A percentile compares a stretch with the other conserved stretches of the same genome.
phyloP scores from a whole-genome alignment of 257 asterid genomes.

The Salvia splendens region DNA sequence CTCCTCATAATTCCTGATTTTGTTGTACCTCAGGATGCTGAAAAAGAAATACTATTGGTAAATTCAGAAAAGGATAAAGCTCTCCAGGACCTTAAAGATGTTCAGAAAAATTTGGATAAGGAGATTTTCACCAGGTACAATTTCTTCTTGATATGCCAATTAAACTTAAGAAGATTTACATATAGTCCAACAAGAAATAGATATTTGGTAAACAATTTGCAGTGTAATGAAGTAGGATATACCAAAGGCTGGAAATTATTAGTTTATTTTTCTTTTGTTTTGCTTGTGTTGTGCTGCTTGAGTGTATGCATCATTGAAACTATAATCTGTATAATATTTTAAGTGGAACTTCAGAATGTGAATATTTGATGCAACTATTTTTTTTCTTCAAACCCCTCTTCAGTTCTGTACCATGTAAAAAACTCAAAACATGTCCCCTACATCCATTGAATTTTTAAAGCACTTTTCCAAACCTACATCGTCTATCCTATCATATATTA shows the following conservation, averaged over 20 bases:
- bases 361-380: constrained; percentile 5
- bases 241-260: constrained; percentile 2
- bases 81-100: constrained; percentile 71
- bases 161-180: constrained; percentile 10
- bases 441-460: too few relatives aligned
- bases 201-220: constrained; percentile 17
- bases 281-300: constrained; percentile 8
- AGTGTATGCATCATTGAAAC: constrained; percentile 2
- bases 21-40: constrained; percentile 72
- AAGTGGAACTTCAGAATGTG: constrained; percentile 10
- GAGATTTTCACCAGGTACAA: constrained; percentile 75
- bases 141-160: constrained; percentile 19
- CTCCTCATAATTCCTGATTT: constrained; percentile 29
- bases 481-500: neutral
- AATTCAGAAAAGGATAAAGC: constrained; percentile 87
- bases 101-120: constrained; percentile 54
- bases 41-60: constrained; percentile 66
- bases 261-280: constrained; percentile 3
- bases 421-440: too few relatives aligned
- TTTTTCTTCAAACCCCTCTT: too few relatives aligned
- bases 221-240: constrained; percentile 18
- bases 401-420: too few relatives aligned
- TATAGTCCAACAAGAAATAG: constrained; percentile 18
- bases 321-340: constrained; percentile 5
- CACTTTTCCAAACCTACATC: too few relatives aligned